Percentiles rank a stretch among this genome's conserved stretches.
These are phyloP conservation scores for Linum lewisii DNA, from an alignment of 345 rosid genomes.

Conservation along the genomic window DNA sequence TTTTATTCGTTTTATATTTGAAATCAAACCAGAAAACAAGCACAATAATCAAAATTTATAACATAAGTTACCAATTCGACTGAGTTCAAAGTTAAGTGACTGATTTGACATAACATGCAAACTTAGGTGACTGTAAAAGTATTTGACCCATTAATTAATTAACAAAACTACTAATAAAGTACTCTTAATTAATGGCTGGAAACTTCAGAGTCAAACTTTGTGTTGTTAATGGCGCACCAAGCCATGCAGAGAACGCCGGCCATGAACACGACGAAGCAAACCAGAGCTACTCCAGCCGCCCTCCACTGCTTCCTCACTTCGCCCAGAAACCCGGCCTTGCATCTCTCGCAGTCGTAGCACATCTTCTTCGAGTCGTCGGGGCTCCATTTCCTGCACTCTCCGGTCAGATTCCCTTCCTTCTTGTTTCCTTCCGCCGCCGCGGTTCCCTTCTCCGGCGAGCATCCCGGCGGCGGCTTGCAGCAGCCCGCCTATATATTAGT, in stretches of 20 bases:
- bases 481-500: not conserved
- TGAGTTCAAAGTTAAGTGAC: too few species aligned
- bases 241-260: not conserved
- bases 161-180: too few species aligned
- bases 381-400: not conserved
- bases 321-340: not conserved
- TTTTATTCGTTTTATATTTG: too few species aligned
- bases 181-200: too few species aligned
- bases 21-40: too few species aligned
- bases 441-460: not conserved
- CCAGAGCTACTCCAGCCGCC: not conserved
- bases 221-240: not conserved
- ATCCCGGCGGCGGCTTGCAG: slow-evolving; percentile 1
- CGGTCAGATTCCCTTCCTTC: too few species aligned
- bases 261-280: not conserved
- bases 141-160: too few species aligned
- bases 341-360: slow-evolving; percentile 1
- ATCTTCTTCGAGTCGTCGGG: not conserved
- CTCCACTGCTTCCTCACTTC: slow-evolving; percentile 1
- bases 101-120: too few species aligned
- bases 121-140: too few species aligned
- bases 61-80: too few species aligned
- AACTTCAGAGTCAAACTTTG: too few species aligned
- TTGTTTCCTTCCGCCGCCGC: not conserved
- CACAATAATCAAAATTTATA: too few species aligned